Evolutionary conservation across 2,329 filamentous ascomycete species (phyloP).

Genomic region (Verticillium klebahnii): DNA sequence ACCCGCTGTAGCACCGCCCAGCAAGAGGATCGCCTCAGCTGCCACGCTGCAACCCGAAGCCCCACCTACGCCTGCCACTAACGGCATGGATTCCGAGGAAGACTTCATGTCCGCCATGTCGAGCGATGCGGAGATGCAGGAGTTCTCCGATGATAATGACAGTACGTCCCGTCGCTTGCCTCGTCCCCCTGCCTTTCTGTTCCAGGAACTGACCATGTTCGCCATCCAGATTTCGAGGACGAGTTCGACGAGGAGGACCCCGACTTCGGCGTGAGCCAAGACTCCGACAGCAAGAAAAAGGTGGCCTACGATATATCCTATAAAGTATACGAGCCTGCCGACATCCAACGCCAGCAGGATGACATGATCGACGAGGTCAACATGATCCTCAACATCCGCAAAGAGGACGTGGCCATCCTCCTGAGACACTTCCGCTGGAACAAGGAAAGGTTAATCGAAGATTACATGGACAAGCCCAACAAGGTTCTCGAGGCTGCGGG

Average conservation of each 20-base stretch:
- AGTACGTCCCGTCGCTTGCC: conserved; percentile 6
- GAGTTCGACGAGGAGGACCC: conserved; percentile 53
- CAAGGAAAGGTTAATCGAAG: conserved; percentile 88
- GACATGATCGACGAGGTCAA: conserved; percentile 86
- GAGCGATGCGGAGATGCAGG: conserved; percentile 70
- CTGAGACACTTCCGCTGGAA: conserved; percentile 92
- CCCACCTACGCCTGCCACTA: conserved; percentile 55
- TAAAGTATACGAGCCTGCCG: conserved; percentile 71
- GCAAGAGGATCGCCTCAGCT: conserved; percentile 54
- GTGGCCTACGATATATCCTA: conserved; percentile 80
- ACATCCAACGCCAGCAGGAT: conserved; percentile 83
- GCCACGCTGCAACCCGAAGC: conserved; percentile 34
- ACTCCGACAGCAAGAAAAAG: conserved; percentile 66
- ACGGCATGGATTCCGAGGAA: conserved; percentile 90
- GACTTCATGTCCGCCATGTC: conserved; percentile 84
- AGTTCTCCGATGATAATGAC: conserved; percentile 70
- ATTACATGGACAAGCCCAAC: conserved; percentile 87
- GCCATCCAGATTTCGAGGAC: conserved; percentile 46
- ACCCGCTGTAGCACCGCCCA: conserved; percentile 35
- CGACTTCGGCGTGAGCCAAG: conserved; percentile 50
- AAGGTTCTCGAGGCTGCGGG: conserved; percentile 81
- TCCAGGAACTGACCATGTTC: not conserved
- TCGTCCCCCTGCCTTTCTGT: conserved; percentile 3
- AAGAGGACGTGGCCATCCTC: conserved; percentile 86
- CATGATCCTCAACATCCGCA: conserved; percentile 81